A percentile compares a stretch with the other conserved stretches of the same genome.
These are phyloP conservation scores for Eragrostis nindensis DNA, from an alignment of 176 grass and related monocot species.

Conservation along the genomic window DNA sequence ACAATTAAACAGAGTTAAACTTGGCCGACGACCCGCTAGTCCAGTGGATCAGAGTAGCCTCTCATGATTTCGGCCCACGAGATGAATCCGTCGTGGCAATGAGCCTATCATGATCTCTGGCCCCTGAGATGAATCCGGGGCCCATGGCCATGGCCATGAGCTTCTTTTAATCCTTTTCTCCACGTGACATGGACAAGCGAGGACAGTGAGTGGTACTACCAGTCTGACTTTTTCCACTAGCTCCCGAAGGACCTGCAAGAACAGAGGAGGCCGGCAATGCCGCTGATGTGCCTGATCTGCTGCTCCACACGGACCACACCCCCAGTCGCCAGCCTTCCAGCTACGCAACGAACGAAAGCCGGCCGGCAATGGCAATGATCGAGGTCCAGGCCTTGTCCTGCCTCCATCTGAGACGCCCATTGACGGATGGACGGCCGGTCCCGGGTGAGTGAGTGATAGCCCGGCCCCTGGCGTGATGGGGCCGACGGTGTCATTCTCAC, in stretches of 20 bases:
- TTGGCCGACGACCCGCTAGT: neutral
- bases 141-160: neutral
- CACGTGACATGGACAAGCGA: neutral
- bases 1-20: neutral
- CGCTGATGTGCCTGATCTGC: no score
- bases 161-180: no score
- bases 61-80: neutral
- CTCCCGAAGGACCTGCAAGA: neutral
- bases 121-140: neutral
- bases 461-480: no score
- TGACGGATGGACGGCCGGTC: neutral
- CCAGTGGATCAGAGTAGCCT: neutral
- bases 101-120: neutral
- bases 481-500: neutral
- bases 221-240: neutral
- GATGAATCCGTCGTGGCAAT: neutral
- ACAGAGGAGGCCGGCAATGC: no score
- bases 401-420: neutral
- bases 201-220: neutral
- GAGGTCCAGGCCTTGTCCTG: neutral
- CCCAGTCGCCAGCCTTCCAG: neutral
- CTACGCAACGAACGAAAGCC: no score
- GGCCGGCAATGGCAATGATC: neutral
- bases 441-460: no score
- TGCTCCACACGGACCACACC: neutral